Evolutionary conservation across 106 monocot genomes (phyloP), one percentile per base, ranked within the genome.

Genomic region (Phalaenopsis aphrodite): DNA sequence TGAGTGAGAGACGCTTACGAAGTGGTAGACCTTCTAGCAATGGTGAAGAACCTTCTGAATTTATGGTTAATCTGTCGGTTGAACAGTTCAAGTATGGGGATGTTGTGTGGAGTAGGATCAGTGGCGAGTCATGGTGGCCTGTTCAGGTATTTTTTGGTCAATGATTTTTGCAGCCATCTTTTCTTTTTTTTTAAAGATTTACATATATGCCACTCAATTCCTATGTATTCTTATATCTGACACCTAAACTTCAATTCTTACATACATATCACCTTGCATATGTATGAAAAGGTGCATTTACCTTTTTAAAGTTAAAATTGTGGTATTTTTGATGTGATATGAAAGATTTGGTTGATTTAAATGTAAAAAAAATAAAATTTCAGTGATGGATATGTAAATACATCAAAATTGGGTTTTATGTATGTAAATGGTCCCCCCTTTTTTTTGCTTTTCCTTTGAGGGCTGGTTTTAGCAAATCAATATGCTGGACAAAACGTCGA

Each of bases 51-150:
- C 48, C 76, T 30, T 24, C 10, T 76, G 76, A 76, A 52, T 23
- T 24, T 23, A 76, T 76, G 76, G 30, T 18, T 76, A 76, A 76
- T 48, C 21, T 76, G 76, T 76, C 49, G 1, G 76, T 11, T 2
- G 8, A 76, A 30, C 18, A 49, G 12, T 52, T 76, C 76, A 47
- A 52, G 24, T 30, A 17, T 49, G 76, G 76, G 8, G 76, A 76
- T 49, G 18, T 49, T 76, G 21, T 49, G 30, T 76, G 76, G 76
- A 49, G 21, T 10, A 76, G 47, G 76, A 49, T 49, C 76, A 24
- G 23, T 76, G 47, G 76, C 21, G 41, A 19, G 16, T 76, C 76
- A 24, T 76, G 49, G 46, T 76, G 76, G 76, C 76, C 76, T 48
- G 49, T 76, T 8, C 76, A 76, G 76, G 76, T 76, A 76, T 76